A percentile compares a stretch with the other conserved stretches of the same genome.
phyloP scores from a whole-genome alignment of 2,329 filamentous ascomycete species.

The Penicillium frequentans region DNA sequence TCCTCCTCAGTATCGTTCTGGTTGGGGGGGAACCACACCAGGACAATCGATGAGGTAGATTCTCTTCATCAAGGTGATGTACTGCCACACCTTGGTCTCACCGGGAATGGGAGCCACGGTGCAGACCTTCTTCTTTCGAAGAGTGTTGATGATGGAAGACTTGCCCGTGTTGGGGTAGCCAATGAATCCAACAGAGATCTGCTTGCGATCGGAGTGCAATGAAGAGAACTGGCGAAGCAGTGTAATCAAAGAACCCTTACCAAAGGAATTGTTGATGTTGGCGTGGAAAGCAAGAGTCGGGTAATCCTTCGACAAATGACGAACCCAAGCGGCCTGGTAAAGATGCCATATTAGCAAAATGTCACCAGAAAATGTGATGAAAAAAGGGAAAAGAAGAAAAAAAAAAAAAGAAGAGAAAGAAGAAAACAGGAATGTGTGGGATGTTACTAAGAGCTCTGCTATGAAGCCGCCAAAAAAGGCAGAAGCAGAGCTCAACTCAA shows the following conservation, averaged over 20 bases:
- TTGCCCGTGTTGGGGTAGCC: conserved; percentile 94
- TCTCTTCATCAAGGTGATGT: conserved; percentile 90
- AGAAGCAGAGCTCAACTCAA: conserved; percentile 92
- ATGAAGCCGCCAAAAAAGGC: conserved; percentile 60
- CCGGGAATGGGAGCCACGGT: conserved; percentile 92
- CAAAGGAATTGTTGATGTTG: conserved; percentile 92
- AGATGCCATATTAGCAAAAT: conserved; percentile 30
- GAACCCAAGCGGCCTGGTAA: conserved; percentile 85
- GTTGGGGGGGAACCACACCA: conserved; percentile 91
- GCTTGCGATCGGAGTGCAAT: conserved; percentile 85
- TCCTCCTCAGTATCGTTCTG: conserved; percentile 81
- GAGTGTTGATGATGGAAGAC: conserved; percentile 93
- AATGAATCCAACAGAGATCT: conserved; percentile 88
- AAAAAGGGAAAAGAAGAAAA: neutral
- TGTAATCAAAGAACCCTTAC: conserved; percentile 90
- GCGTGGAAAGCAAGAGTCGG: conserved; percentile 95
- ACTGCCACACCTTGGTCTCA: conserved; percentile 98
- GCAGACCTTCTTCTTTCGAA: conserved; percentile 92
- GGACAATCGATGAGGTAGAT: conserved; percentile 97
- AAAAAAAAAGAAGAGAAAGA: conserved; percentile 16
- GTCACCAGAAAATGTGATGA: conserved; percentile 36
- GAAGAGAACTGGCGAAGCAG: conserved; percentile 90
- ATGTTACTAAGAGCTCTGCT: conserved; percentile 98
- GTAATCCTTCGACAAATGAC: conserved; percentile 81
- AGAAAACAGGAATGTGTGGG: conserved; percentile 68